These are phyloP conservation scores for Globisporangium nodosum DNA, from an alignment of 352 stramenopile genomes.

Conservation along the genomic window DNA sequence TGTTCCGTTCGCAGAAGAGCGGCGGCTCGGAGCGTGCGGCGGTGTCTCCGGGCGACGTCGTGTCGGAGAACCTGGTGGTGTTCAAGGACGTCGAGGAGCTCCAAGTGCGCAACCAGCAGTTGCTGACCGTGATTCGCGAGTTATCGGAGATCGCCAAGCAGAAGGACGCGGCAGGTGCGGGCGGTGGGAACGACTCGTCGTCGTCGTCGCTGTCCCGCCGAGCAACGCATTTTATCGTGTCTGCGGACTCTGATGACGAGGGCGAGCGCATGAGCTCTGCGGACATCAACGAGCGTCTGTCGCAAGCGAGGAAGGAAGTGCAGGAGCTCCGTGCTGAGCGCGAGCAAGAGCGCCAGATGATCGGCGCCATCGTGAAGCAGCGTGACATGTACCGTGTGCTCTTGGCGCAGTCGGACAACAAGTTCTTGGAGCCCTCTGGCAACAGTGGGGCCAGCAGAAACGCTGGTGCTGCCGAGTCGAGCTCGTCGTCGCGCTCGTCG, in stretches of 20 bases:
- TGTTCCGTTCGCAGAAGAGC: slow-evolving; percentile 71
- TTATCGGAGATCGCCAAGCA: slow-evolving; percentile 50
- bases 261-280: slow-evolving; percentile 23
- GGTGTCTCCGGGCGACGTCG: slow-evolving; percentile 18
- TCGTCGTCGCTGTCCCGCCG: background rate
- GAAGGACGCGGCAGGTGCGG: slow-evolving; percentile 2
- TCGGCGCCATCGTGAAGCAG: slow-evolving; percentile 93
- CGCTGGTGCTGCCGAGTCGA: background rate
- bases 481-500: background rate
- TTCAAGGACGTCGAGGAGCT: slow-evolving; percentile 88
- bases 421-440: slow-evolving; percentile 28
- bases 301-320: slow-evolving; percentile 69
- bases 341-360: slow-evolving; percentile 84
- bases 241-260: slow-evolving; percentile 64
- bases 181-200: background rate
- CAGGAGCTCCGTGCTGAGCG: slow-evolving; percentile 65
- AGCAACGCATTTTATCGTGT: slow-evolving; percentile 40
- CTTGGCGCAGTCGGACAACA: slow-evolving; percentile 85
- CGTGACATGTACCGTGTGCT: slow-evolving; percentile 95
- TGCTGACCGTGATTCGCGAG: slow-evolving; percentile 78
- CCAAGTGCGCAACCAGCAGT: slow-evolving; percentile 89
- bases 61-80: slow-evolving; percentile 73
- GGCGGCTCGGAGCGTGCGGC: slow-evolving; percentile 10
- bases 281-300: slow-evolving; percentile 48
- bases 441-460: slow-evolving; percentile 1